Conservation (phyloP, 352 stramenopile genomes). For the Globisporangium camurandrum region DNA sequence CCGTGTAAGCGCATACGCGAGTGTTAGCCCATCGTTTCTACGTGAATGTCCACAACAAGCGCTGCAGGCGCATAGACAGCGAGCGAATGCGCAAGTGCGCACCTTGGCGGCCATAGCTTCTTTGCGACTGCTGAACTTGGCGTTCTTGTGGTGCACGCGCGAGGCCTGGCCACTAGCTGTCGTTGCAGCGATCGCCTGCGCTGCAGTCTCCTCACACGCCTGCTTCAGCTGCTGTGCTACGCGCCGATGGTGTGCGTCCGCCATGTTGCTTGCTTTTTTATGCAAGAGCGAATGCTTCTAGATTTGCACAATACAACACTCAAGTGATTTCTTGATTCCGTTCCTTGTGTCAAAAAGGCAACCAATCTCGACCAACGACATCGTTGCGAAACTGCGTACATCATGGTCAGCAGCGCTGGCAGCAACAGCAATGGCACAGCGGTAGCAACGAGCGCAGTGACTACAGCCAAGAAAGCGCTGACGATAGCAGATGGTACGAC, state of each 20-base stretch:
- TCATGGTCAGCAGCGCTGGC: not conserved
- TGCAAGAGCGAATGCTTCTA: no score
- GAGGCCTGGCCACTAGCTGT: slow-evolving; percentile 58
- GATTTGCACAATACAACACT: no score
- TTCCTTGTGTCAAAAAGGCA: not conserved
- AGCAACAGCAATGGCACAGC: not conserved
- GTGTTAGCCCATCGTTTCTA: no score
- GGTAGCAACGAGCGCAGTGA: not conserved
- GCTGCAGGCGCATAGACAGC: no score
- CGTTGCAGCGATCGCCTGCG: slow-evolving; percentile 71
- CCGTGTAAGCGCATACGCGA: not conserved
- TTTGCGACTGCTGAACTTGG: slow-evolving; percentile 75
- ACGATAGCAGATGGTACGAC: no score
- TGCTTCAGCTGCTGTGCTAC: slow-evolving; percentile 68
- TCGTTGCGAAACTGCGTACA: no score
- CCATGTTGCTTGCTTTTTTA: no score
- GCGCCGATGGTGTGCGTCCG: slow-evolving; percentile 55
- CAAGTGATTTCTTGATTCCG: not conserved
- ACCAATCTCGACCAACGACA: no score
- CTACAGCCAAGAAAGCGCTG: not conserved
- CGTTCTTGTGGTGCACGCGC: slow-evolving; percentile 79
- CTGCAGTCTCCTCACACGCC: slow-evolving; percentile 75
- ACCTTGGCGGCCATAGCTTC: slow-evolving; percentile 78
- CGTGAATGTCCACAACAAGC: no score
- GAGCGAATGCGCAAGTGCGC: not conserved